A percentile compares a stretch with the other conserved stretches of the same genome.
Evolutionary conservation across 2,329 filamentous ascomycete genomes (phyloP).

Genomic region (Claviceps sorghi): DNA sequence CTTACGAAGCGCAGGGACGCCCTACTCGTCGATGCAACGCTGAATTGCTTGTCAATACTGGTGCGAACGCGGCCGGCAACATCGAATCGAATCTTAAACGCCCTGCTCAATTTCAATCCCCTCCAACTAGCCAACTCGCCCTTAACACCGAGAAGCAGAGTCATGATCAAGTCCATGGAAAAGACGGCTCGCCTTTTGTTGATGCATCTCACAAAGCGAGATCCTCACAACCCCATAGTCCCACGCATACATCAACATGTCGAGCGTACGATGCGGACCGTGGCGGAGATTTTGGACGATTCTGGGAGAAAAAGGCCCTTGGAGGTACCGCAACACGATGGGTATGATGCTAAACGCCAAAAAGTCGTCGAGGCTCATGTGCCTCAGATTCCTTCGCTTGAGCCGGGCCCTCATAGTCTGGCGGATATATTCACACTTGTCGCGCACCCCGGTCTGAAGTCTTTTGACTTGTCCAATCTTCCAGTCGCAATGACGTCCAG

Average conservation of each 20-base stretch:
- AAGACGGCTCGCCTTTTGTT: constrained; percentile 77
- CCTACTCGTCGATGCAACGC: constrained; percentile 73
- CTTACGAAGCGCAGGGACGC: constrained; percentile 49
- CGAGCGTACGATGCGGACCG: constrained; percentile 65
- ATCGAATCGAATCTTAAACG: constrained; percentile 70
- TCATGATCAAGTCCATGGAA: constrained; percentile 86
- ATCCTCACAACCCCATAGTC: constrained; percentile 62
- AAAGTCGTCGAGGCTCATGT: constrained; percentile 36
- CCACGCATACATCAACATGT: constrained; percentile 76
- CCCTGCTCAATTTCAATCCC: constrained; percentile 83
- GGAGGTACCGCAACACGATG: constrained; percentile 55
- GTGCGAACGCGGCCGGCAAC: constrained; percentile 70
- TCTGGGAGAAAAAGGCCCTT: constrained; percentile 61
- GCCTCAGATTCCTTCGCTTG: constrained; percentile 50
- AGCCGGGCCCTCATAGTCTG: constrained; percentile 60
- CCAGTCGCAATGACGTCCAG: constrained; percentile 61
- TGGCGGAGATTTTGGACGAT: constrained; percentile 68
- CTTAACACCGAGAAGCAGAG: constrained; percentile 63
- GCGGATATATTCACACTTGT: constrained; percentile 81
- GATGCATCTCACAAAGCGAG: constrained; percentile 72
- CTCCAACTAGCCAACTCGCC: constrained; percentile 63
- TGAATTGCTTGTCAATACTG: constrained; percentile 75
- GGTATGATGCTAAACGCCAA: constrained; percentile 71
- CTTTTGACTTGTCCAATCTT: constrained; percentile 71
- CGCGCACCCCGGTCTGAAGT: constrained; percentile 52